Evolutionary conservation across 345 rosid species (phyloP), one percentile per base, ranked within the genome.

Genomic region (Syzygium jambos): DNA sequence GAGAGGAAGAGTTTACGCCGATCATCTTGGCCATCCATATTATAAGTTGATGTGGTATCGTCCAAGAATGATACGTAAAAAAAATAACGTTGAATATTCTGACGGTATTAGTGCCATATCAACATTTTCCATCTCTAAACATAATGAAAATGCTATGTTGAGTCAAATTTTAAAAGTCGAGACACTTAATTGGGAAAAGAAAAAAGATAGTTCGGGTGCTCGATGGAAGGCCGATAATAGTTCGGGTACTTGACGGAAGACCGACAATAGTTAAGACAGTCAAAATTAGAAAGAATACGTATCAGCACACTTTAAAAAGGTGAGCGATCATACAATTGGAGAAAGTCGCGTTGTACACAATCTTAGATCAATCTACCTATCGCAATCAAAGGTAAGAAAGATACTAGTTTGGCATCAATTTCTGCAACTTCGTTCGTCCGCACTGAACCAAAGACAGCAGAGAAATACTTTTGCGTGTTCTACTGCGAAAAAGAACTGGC

Each of bases 1-100:
- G 43, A 41, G 43, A 1, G 43, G 43, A 3, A 23, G 14, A 25
- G n/a, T 56, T 56, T 22, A 0, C 9, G 0, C 0, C 0, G 0
- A 56, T 0, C 5, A 0, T 23, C 12, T 57, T 0, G 0, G 11
- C 27, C 3, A 57, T 25, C 25, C 29, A 25, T 23, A 10, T 57
- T 57, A 25, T 57, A 4, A 4, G 7, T 23, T 0, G 6, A 57
- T 14, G 11, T 12, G 29, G 11, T 1, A 25, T 25, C 14, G 25
- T 25, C 11, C 10, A 22, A 22, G 3, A 4, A 22, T 9, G 12
- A 22, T 22, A 55, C 4, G 7, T 55, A 7, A 10, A 56, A 23
- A 23, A 56, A 2, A 12, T 4, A 57, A 1, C 0, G 1, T 1
- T 14, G 6, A 12, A 9, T 57, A 23, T 1, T 22, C 0, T 2